Base-by-base conservation (phyloP, 2,329 filamentous ascomycete species). In the Colletotrichum tanaceti region DNA sequence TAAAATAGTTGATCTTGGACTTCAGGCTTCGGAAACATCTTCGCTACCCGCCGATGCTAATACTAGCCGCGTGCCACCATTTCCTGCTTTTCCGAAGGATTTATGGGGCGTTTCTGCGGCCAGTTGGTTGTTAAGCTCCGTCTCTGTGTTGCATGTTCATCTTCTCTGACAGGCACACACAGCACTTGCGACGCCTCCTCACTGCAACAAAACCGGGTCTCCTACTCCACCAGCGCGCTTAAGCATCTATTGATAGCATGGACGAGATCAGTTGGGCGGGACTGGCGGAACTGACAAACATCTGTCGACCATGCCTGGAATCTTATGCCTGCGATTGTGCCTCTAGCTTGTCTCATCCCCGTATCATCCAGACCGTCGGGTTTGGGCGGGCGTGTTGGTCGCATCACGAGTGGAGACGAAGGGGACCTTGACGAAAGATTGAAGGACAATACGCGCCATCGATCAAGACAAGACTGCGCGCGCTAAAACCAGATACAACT, bases 121-220 rank as follows among this genome's bases (percentile, higher is more conserved):
- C n/a, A n/a, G n/a, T n/a, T n/a, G n/a, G n/a, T n/a, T n/a, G n/a
- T n/a, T n/a, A n/a, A n/a, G n/a, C n/a, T n/a, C n/a, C n/a, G n/a
- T n/a, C n/a, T n/a, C n/a, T n/a, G n/a, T n/a, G n/a, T n/a, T n/a
- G n/a, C n/a, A n/a, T n/a, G n/a, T n/a, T n/a, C n/a, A n/a, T n/a
- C n/a, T n/a, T n/a, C n/a, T n/a, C n/a, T n/a, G n/a, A n/a, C n/a
- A n/a, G n/a, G n/a, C n/a, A n/a, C n/a, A n/a, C n/a, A n/a, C n/a
- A n/a, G n/a, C n/a, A n/a, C n/a, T n/a, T n/a, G n/a, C 7, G 50
- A 32, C 50, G 32, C 50, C 28, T 38, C 50, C 50, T 54, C 39
- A 10, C 50, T 20, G 46, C 39, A 16, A 43, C 18, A 4, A 11
- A 13, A 43, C 9, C 11, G 5, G 18, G 39, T 5, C 20, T 10